Percentiles rank a stretch among this genome's conserved stretches.
Evolutionary conservation across 78 protist species (phyloP).

Genomic region (Bigelowiella natans): DNA sequence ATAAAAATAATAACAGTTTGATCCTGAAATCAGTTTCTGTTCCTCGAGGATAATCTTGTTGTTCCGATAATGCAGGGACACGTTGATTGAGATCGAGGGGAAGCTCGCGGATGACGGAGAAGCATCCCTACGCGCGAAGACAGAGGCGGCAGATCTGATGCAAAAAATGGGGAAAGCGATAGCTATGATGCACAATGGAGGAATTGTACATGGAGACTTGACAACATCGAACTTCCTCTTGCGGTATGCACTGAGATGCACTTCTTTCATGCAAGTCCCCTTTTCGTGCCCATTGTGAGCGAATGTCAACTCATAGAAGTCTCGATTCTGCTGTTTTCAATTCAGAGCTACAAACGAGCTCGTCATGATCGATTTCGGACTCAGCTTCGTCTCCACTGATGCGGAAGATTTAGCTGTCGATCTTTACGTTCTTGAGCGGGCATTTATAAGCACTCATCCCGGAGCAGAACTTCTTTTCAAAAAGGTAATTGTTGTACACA

Average conservation of each 20-base stretch:
- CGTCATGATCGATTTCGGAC: neutral
- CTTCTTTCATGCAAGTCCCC: too few relatives aligned
- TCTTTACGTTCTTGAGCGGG: neutral
- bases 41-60: neutral
- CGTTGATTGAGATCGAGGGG: too few relatives aligned
- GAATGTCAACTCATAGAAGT: too few relatives aligned
- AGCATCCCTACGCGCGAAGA: too few relatives aligned
- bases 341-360: neutral
- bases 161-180: neutral
- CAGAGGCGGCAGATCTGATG: too few relatives aligned
- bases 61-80: too few relatives aligned
- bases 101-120: too few relatives aligned
- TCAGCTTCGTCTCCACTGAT: neutral
- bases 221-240: constrained; percentile 8
- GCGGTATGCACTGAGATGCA: too few relatives aligned
- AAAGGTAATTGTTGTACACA: too few relatives aligned
- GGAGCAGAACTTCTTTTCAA: neutral
- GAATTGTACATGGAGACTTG: constrained; percentile 1
- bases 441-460: neutral
- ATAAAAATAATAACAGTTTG: neutral
- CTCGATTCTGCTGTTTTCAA: too few relatives aligned
- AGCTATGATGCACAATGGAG: neutral
- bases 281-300: too few relatives aligned
- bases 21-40: neutral
- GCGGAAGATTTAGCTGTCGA: constrained; percentile 6